Percentiles rank a stretch among this genome's conserved stretches.
phyloP scores from a whole-genome alignment of 441 rosid species.

The Populus hybrid region DNA sequence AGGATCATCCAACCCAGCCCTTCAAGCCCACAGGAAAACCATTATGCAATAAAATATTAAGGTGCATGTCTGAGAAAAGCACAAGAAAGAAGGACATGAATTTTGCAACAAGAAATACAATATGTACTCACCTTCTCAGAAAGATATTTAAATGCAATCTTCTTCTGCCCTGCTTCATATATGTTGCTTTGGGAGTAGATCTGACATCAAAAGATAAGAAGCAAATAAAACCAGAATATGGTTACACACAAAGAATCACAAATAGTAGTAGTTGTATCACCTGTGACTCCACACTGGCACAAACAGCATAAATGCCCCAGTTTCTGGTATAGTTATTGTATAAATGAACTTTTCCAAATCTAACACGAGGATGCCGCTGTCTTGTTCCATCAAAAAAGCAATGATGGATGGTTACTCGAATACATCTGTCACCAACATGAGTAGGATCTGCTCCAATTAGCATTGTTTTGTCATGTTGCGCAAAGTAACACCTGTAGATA shows the following conservation, averaged over 20 bases:
- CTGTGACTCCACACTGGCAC: slow-evolving; percentile 94
- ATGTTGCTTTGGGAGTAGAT: slow-evolving; percentile 87
- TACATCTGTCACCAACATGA: slow-evolving; percentile 73
- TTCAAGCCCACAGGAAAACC: neutral
- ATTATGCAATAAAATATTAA: neutral
- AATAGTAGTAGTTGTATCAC: slow-evolving; percentile 24
- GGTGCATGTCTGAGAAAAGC: neutral
- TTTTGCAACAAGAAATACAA: slow-evolving; percentile 25
- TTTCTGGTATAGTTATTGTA: slow-evolving; percentile 83
- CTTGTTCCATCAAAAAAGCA: slow-evolving; percentile 92
- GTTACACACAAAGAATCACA: slow-evolving; percentile 7
- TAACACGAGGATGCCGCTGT: slow-evolving; percentile 94
- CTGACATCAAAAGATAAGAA: slow-evolving; percentile 32
- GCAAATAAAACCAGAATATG: neutral
- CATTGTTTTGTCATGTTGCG: slow-evolving; percentile 77
- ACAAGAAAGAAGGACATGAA: neutral
- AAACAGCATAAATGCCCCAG: slow-evolving; percentile 96
- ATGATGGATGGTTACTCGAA: slow-evolving; percentile 85
- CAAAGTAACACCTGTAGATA: slow-evolving; percentile 69
- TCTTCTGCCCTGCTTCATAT: slow-evolving; percentile 88
- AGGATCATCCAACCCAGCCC: neutral
- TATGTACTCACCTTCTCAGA: slow-evolving; percentile 65
- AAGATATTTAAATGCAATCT: slow-evolving; percentile 70
- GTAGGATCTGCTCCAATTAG: slow-evolving; percentile 86
- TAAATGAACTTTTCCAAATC: slow-evolving; percentile 81